phyloP scores from a whole-genome alignment of 306 rosid genomes.

The Lathyrus tuberosus region DNA sequence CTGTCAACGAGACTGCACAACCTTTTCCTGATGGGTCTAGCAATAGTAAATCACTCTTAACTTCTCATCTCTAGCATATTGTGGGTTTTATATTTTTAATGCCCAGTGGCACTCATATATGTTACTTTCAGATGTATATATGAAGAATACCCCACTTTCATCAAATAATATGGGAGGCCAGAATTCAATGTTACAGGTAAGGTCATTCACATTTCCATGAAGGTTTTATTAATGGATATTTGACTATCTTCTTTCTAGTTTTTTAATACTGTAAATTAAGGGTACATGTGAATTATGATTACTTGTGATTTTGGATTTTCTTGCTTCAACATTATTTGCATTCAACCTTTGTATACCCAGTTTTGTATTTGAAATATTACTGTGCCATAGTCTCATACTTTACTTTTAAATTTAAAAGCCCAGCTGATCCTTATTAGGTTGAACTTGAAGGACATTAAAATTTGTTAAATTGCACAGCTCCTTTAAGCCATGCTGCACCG shows the following conservation, averaged over 20 bases:
- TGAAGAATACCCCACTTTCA: conserved; percentile 61
- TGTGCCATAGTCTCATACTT: background rate
- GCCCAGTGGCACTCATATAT: conserved; percentile 25
- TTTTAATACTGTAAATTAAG: conserved; percentile 24
- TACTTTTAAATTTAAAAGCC: conserved; percentile 1
- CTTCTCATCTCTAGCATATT: conserved; percentile 29
- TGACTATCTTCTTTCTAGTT: conserved; percentile 17
- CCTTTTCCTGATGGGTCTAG: conserved; percentile 63
- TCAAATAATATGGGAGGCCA: conserved; percentile 69
- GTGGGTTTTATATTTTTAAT: conserved; percentile 21
- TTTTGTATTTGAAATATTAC: conserved; percentile 29
- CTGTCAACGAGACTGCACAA: conserved; percentile 60
- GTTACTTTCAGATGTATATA: conserved; percentile 61
- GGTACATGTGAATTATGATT: conserved; percentile 12
- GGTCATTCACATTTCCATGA: conserved; percentile 37
- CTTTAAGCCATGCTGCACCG: background rate
- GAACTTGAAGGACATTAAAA: conserved; percentile 27
- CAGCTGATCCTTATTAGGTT: conserved; percentile 13
- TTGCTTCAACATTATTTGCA: conserved; percentile 26
- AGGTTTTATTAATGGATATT: conserved; percentile 28
- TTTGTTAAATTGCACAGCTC: conserved; percentile 24
- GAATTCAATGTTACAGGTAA: conserved; percentile 74
- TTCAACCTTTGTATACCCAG: conserved; percentile 15
- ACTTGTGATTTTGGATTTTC: conserved; percentile 17
- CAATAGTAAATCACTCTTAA: conserved; percentile 44